A percentile compares a stretch with the other conserved stretches of the same genome.
Evolutionary conservation across 768 basidiomycete species (phyloP).

Genomic region (Pisolithus tinctorius): DNA sequence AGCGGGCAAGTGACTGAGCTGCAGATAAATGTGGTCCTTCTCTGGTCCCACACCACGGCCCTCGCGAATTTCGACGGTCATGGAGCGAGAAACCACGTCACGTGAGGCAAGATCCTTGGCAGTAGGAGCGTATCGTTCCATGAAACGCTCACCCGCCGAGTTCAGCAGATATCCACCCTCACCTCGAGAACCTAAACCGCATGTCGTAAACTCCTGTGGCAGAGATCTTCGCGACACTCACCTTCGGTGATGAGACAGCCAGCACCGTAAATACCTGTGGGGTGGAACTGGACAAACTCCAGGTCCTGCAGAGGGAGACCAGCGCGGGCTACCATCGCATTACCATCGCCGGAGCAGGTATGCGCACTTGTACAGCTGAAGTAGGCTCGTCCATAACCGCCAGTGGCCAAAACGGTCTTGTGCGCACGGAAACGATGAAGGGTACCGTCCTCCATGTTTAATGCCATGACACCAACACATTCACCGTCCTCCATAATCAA

Average conservation of each 20-base stretch:
- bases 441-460: constrained; percentile 99
- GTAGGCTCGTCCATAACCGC: constrained; percentile 96
- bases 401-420: constrained; percentile 97
- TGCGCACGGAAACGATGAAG: constrained; percentile 97
- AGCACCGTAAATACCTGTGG: constrained; percentile 98
- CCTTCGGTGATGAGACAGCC: constrained; percentile 99
- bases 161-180: constrained; percentile 99
- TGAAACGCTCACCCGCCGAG: constrained; percentile 98
- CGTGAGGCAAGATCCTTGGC: constrained; percentile 99
- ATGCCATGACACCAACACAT: constrained; percentile 97
- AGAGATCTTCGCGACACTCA: constrained; percentile 22
- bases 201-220: background rate
- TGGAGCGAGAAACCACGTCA: constrained; percentile 97
- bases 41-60: constrained; percentile 98
- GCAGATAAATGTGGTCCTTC: constrained; percentile 94
- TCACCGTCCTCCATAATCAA: constrained; percentile 98
- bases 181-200: constrained; percentile 79
- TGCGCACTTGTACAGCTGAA: constrained; percentile 99
- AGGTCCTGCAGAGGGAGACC: constrained; percentile 94
- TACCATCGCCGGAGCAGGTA: constrained; percentile 98
- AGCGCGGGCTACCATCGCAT: constrained; percentile 96
- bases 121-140: constrained; percentile 99
- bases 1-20: constrained; percentile 94
- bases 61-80: constrained; percentile 98
- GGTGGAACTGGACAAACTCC: constrained; percentile 99